Percentiles rank a stretch among this genome's conserved stretches.
Evolutionary conservation across 257 asterid species (phyloP).

Genomic region (Linderniella brevidens): DNA sequence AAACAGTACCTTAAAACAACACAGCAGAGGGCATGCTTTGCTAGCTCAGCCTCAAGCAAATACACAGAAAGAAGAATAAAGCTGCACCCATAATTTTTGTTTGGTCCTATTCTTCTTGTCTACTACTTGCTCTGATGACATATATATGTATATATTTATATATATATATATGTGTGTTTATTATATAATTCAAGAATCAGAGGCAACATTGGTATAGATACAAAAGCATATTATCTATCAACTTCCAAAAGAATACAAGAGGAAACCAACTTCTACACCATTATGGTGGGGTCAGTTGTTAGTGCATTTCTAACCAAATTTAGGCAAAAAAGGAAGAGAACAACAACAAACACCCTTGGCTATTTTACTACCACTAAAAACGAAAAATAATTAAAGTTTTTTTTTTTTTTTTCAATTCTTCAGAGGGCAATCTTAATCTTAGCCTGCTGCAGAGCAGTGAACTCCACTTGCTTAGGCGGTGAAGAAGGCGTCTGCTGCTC

Average conservation of each 20-base stretch:
- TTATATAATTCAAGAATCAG: conserved; percentile 1
- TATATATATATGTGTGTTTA: too few relatives aligned
- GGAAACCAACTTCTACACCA: conserved; percentile 13
- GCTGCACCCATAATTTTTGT: too few relatives aligned
- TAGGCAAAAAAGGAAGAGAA: conserved; percentile 1
- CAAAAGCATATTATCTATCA: conserved; percentile 18
- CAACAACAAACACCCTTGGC: background rate
- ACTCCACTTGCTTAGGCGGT: conserved; percentile 19
- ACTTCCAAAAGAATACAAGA: conserved; percentile 17
- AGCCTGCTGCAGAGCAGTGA: conserved; percentile 17
- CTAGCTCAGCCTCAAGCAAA: too few relatives aligned
- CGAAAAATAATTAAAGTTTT: background rate
- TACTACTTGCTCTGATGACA: too few relatives aligned
- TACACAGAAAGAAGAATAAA: too few relatives aligned
- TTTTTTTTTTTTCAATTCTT: background rate
- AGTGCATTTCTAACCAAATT: conserved; percentile 4
- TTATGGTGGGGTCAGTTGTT: conserved; percentile 18
- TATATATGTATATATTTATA: too few relatives aligned
- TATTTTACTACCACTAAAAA: background rate
- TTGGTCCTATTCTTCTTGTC: too few relatives aligned
- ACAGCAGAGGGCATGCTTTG: too few relatives aligned
- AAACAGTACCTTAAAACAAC: too few relatives aligned
- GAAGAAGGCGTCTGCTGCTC: conserved; percentile 9
- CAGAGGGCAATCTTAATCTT: conserved; percentile 23
- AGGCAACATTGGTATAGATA: conserved; percentile 2